Evolutionary conservation across 441 rosid genomes (phyloP).

Genomic region (Theobroma grandiflorum): DNA sequence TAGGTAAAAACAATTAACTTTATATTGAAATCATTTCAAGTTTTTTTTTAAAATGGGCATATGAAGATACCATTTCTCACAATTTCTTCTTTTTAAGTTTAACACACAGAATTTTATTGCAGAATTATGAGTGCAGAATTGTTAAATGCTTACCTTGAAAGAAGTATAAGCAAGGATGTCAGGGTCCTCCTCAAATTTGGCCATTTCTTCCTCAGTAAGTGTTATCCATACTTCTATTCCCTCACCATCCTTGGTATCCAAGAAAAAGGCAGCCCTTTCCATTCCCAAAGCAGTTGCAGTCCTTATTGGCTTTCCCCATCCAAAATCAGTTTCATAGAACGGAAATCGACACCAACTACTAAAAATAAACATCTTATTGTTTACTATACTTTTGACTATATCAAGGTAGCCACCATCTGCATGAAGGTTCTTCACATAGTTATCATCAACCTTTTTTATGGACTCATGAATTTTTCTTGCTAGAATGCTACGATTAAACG

Average conservation of each 20-base stretch:
- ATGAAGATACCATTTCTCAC: no score
- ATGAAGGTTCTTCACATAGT: not conserved
- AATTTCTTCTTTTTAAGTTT: no score
- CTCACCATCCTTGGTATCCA: constrained; percentile 35
- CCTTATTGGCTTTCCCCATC: constrained; percentile 40
- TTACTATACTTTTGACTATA: not conserved
- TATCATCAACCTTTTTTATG: not conserved
- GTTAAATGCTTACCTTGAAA: not conserved
- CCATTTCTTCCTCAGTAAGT: constrained; percentile 27
- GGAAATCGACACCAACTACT: constrained; percentile 40
- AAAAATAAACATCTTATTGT: constrained; percentile 1
- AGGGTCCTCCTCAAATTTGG: constrained; percentile 20
- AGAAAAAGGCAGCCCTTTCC: not conserved
- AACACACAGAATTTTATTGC: no score
- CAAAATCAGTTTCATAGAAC: constrained; percentile 34
- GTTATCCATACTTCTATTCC: constrained; percentile 42
- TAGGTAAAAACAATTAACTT: no score
- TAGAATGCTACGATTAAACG: not conserved
- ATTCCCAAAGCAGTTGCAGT: not conserved
- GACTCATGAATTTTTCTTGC: not conserved
- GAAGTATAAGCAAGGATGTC: not conserved
- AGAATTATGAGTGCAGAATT: not conserved
- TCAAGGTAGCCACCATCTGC: not conserved
- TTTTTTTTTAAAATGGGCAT: no score
- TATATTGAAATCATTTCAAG: no score